Conservation (phyloP, 108 stramenopile species). For the Fistulifera solaris region DNA sequence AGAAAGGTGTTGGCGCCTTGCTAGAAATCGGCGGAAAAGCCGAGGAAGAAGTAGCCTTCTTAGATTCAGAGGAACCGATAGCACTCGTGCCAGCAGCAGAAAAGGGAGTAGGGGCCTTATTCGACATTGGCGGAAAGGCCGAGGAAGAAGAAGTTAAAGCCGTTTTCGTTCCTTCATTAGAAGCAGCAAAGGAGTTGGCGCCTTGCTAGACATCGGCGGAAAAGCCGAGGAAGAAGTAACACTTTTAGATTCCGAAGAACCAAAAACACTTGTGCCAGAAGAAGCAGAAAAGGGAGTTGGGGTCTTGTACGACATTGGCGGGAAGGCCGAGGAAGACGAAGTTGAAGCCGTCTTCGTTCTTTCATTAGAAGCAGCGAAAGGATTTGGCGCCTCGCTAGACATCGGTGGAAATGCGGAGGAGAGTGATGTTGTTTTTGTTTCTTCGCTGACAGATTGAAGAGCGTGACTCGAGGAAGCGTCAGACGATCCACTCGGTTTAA, state of each 20-base stretch:
- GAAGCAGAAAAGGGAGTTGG: slow-evolving; percentile 27
- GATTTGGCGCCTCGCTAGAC: slow-evolving; percentile 30
- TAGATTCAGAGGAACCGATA: too few relatives aligned
- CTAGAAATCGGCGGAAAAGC: slow-evolving; percentile 27
- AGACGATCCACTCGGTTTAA: slow-evolving; percentile 3
- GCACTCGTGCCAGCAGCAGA: background rate
- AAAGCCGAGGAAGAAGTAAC: slow-evolving; percentile 15
- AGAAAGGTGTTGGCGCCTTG: slow-evolving; percentile 38
- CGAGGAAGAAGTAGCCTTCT: background rate
- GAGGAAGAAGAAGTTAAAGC: slow-evolving; percentile 11
- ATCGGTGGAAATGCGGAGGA: slow-evolving; percentile 31
- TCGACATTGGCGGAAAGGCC: slow-evolving; percentile 53
- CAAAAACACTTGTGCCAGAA: too few relatives aligned
- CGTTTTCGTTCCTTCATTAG: background rate
- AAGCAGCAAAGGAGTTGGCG: slow-evolving; percentile 31
- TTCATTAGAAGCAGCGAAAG: slow-evolving; percentile 15
- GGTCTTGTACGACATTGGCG: slow-evolving; percentile 37
- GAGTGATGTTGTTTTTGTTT: slow-evolving; percentile 6
- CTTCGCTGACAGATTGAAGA: too few relatives aligned
- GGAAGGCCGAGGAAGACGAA: slow-evolving; percentile 15
- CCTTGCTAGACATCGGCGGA: slow-evolving; percentile 42
- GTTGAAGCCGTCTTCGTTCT: too few relatives aligned
- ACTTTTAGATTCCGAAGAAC: too few relatives aligned
- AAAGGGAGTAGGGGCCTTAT: slow-evolving; percentile 52
- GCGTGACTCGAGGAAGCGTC: too few relatives aligned